Base-by-base conservation (phyloP, 23 red algal genomes). In the Rhodosorus marinus region DNA sequence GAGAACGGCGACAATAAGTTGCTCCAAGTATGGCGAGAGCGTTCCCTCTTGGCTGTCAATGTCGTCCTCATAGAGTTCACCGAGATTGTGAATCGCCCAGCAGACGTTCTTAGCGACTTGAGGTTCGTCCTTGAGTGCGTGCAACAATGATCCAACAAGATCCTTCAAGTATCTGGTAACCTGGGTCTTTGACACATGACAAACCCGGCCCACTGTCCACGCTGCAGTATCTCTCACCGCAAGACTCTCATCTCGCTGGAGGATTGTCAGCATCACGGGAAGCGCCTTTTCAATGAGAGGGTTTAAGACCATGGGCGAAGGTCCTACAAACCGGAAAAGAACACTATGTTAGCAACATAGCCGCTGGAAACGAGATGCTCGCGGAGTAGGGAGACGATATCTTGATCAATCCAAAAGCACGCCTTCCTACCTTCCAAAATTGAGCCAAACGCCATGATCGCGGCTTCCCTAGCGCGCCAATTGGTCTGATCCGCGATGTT, bases 141-240 rank as follows among this genome's bases (percentile, higher is more conserved):
- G 24, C 27, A 48, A 32, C 22, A 84, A 57, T 40, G 59, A 71
- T 27, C 68, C 57, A 8, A 84, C 79, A 1, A 84, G 79, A 1
- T 52, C 15, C 11, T 11, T 17, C 38, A 43, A 43, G 17, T 43
- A 17, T 43, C 17, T 43, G 38, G 38, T 43, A 17, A 43, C 11
- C 11, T 11, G 38, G 11, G 38, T 43, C 38, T 11, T 11, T 17
- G 38, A 11, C 11, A 11, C 38, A 11, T 11, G 38, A 46, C 76
- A 46, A 4, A 79, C 66, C 24, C 90, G 80, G 5, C 72, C 90
- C 20, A 98, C 30, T 5, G 76, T 85, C 90, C 90, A 98, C 11
- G 90, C 90, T 3, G 78, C 69, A 19, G 90, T 85, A 31, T 98
- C 90, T 20, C 81, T 75, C 47, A 98, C 90, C 24, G 77, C 78